Conservation (phyloP, 1,284 basidiomycete genomes). For the Puccinia triticina region DNA sequence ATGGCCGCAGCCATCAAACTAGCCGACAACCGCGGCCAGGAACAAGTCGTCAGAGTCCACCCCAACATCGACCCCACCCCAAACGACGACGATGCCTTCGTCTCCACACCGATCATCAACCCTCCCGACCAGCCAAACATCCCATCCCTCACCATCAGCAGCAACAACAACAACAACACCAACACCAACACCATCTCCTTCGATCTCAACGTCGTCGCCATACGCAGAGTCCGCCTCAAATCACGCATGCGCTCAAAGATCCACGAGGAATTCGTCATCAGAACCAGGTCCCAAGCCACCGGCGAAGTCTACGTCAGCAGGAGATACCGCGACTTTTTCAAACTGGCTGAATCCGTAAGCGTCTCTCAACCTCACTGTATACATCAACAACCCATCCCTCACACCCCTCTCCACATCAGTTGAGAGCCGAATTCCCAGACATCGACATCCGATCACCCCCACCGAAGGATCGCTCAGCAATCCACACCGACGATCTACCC, state of each 20-base stretch:
- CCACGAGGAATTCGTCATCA: conserved; percentile 96
- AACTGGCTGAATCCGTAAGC: conserved; percentile 77
- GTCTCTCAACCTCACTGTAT: neutral
- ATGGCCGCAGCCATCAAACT: conserved; percentile 79
- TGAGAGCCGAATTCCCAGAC: conserved; percentile 79
- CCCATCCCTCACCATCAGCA: neutral
- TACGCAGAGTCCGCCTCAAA: conserved; percentile 77
- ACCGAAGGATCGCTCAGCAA: conserved; percentile 77
- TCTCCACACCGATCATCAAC: conserved; percentile 74
- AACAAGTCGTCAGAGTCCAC: conserved; percentile 83
- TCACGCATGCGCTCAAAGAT: conserved; percentile 77
- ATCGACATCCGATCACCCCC: conserved; percentile 78
- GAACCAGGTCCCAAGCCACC: conserved; percentile 67
- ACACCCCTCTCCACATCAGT: conserved; percentile 62
- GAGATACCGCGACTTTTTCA: conserved; percentile 90
- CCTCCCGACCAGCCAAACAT: conserved; percentile 13
- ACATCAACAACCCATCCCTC: neutral
- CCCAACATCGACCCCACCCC: conserved; percentile 43
- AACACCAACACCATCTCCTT: conserved; percentile 64
- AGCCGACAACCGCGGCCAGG: conserved; percentile 66
- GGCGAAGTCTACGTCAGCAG: conserved; percentile 82
- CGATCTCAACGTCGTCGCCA: conserved; percentile 84
- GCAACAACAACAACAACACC: neutral
- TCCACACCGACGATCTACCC: conserved; percentile 54
- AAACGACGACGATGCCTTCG: conserved; percentile 63